Evolutionary conservation across 306 rosid genomes (phyloP).

Genomic region (Medicago truncatula): DNA sequence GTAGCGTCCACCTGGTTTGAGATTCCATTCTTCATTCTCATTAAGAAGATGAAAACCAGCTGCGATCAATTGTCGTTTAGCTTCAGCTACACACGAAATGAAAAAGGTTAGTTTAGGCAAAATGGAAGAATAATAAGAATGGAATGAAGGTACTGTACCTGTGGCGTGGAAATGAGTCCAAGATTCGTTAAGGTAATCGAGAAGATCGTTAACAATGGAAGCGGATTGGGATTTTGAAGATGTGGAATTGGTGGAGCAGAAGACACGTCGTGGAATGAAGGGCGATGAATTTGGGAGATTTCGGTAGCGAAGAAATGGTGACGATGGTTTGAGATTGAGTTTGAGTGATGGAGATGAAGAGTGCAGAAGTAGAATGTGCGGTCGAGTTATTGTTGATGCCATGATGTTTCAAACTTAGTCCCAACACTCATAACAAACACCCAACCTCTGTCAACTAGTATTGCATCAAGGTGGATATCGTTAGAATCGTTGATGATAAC

Average conservation of each 20-base stretch:
- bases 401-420: slow-evolving; percentile 42
- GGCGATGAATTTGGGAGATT: slow-evolving; percentile 19
- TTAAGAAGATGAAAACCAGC: slow-evolving; percentile 80
- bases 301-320: slow-evolving; percentile 16
- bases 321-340: background rate
- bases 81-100: slow-evolving; percentile 66
- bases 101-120: background rate
- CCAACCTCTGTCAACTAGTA: too few relatives aligned
- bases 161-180: slow-evolving; percentile 99
- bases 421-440: too few relatives aligned
- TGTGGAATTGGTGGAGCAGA: slow-evolving; percentile 53
- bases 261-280: slow-evolving; percentile 31
- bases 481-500: too few relatives aligned
- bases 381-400: slow-evolving; percentile 55
- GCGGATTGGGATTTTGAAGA: slow-evolving; percentile 45
- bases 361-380: slow-evolving; percentile 52
- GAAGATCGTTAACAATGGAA: slow-evolving; percentile 75
- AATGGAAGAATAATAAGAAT: background rate
- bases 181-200: slow-evolving; percentile 86
- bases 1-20: slow-evolving; percentile 94
- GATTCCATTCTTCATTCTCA: slow-evolving; percentile 87
- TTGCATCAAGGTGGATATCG: too few relatives aligned
- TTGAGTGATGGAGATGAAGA: slow-evolving; percentile 46
- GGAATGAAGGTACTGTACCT: slow-evolving; percentile 53
- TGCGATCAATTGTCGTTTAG: slow-evolving; percentile 73